These are phyloP conservation scores for Serpula lacrymans DNA, from an alignment of 768 basidiomycete genomes.

Conservation along the genomic window DNA sequence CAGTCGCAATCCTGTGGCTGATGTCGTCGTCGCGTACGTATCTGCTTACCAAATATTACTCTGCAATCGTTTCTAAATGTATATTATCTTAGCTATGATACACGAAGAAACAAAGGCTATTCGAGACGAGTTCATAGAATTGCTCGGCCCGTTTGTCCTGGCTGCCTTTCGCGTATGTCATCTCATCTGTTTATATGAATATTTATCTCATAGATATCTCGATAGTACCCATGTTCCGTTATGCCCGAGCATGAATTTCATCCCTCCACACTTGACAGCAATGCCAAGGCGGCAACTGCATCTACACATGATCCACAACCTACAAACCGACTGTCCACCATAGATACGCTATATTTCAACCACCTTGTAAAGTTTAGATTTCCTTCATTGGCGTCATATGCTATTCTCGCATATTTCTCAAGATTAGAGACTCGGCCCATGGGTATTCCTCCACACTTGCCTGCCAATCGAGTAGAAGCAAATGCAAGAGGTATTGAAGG, in stretches of 20 bases:
- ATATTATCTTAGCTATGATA: constrained; percentile 26
- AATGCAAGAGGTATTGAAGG: constrained; percentile 29
- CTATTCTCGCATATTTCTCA: constrained; percentile 46
- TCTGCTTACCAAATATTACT: neutral
- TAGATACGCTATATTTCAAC: constrained; percentile 44
- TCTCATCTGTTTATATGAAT: neutral
- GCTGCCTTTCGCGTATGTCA: constrained; percentile 47
- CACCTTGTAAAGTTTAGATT: constrained; percentile 26
- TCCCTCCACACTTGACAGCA: constrained; percentile 8
- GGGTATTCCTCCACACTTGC: constrained; percentile 38
- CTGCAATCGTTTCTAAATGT: neutral
- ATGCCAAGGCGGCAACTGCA: constrained; percentile 8
- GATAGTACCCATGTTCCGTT: constrained; percentile 36
- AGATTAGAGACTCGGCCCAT: constrained; percentile 35
- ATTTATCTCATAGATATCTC: constrained; percentile 10
- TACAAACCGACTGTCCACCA: constrained; percentile 25
- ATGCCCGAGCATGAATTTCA: constrained; percentile 33
- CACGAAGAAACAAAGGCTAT: constrained; percentile 30
- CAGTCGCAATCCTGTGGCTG: constrained; percentile 47
- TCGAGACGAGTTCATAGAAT: constrained; percentile 30
- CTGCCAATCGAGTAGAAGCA: constrained; percentile 34
- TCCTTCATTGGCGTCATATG: constrained; percentile 44
- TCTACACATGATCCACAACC: constrained; percentile 25
- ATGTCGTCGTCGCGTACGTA: constrained; percentile 37
- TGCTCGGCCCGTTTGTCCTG: constrained; percentile 44